A percentile compares a stretch with the other conserved stretches of the same genome.
Conservation (phyloP, 768 basidiomycete species). For the Grammothele lineata region DNA sequence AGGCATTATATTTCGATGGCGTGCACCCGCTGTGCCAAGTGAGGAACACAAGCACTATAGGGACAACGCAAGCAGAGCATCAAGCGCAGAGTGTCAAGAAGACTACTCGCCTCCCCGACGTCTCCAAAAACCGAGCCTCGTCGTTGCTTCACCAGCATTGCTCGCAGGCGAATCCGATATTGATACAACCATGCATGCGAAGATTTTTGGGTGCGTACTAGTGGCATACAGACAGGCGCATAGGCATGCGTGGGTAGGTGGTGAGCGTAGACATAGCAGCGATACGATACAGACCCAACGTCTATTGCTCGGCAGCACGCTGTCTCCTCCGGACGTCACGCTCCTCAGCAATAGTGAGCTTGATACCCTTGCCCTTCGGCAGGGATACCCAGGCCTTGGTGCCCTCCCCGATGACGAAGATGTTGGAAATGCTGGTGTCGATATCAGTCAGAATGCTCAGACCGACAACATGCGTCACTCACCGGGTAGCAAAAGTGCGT, state of each 20-base stretch:
- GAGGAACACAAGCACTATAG: no score
- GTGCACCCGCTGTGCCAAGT: no score
- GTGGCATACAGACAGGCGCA: conserved; percentile 30
- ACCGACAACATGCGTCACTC: conserved; percentile 34
- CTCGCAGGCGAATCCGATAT: no score
- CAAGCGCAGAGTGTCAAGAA: no score
- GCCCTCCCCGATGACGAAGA: conserved; percentile 97
- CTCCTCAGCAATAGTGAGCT: conserved; percentile 96
- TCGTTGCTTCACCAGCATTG: no score
- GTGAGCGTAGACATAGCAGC: conserved; percentile 16
- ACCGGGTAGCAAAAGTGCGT: conserved; percentile 97
- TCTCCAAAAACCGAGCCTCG: no score
- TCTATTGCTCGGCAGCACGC: conserved; percentile 65
- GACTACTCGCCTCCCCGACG: no score
- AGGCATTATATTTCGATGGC: no score
- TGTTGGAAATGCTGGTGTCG: conserved; percentile 87
- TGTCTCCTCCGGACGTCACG: conserved; percentile 86
- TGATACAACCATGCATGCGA: conserved; percentile 20
- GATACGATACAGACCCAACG: conserved; percentile 18
- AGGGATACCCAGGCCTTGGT: conserved; percentile 94
- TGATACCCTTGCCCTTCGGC: conserved; percentile 96
- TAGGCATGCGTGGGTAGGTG: conserved; percentile 20
- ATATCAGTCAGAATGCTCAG: no score
- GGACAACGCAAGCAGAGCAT: no score
- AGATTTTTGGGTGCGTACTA: conserved; percentile 23